Conservation (phyloP, 495 filamentous ascomycete genomes). For the Parachaetomium inaequale region DNA sequence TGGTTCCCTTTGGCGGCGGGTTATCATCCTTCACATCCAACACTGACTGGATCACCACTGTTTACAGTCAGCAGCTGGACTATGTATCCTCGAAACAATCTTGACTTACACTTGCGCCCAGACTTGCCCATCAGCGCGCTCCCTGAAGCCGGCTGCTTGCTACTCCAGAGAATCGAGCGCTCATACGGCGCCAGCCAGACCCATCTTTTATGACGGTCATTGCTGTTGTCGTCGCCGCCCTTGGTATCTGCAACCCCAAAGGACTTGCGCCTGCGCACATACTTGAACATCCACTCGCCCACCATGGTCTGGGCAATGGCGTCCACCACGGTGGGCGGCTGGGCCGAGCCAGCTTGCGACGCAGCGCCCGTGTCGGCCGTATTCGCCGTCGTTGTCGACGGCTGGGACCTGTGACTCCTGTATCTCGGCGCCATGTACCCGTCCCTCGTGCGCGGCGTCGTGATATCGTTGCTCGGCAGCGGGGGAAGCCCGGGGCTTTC, state of each 20-base stretch:
- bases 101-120: constrained; percentile 83
- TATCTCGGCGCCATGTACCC: constrained; percentile 34
- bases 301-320: constrained; percentile 98
- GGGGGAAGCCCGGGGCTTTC: constrained; percentile 72
- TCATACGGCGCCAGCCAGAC: constrained; percentile 98
- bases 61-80: constrained; percentile 23
- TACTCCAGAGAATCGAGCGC: constrained; percentile 94
- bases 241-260: constrained; percentile 75
- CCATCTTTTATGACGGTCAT: constrained; percentile 87
- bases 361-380: constrained; percentile 45
- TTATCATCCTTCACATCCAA: constrained; percentile 96
- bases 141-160: constrained; percentile 88
- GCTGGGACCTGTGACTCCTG: constrained; percentile 47
- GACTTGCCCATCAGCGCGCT: constrained; percentile 89
- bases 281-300: constrained; percentile 99
- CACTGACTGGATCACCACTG: constrained; percentile 93
- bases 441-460: constrained; percentile 50
- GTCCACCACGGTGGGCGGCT: constrained; percentile 85
- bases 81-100: not conserved
- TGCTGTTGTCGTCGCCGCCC: constrained; percentile 55
- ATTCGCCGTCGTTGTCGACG: constrained; percentile 54
- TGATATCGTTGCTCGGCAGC: constrained; percentile 69
- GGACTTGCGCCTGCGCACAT: constrained; percentile 86
- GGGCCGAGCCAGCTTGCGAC: constrained; percentile 58
- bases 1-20: constrained; percentile 69